Conservation (phyloP, 1,139 yeast species). For the Barnettozyma hawaiiensis region DNA sequence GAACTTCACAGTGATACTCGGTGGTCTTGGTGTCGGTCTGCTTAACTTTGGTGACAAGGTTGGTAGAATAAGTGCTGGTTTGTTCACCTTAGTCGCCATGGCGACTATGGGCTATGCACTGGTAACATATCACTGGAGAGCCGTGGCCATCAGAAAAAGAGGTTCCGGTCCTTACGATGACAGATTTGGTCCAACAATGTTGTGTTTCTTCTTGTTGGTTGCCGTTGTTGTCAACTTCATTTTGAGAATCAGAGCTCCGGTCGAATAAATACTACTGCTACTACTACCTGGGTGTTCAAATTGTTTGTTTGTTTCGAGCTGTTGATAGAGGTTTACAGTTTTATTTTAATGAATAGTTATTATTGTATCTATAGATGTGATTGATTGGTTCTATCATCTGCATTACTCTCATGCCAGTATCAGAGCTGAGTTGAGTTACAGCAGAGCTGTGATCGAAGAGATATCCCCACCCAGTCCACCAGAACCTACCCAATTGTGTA, state of each 20-base stretch:
- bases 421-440: no score
- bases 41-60: conserved; percentile 92
- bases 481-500: no score
- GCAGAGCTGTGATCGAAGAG: no score
- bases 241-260: conserved; percentile 42
- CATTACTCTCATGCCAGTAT: no score
- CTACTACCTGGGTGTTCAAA: no score
- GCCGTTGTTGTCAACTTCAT: conserved; percentile 92
- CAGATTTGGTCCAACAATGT: conserved; percentile 97
- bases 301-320: not conserved
- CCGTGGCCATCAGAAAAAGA: conserved; percentile 93
- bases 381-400: no score
- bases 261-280: not conserved
- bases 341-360: not conserved
- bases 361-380: no score
- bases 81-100: conserved; percentile 94
- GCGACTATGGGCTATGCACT: conserved; percentile 95
- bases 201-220: conserved; percentile 84
- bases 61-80: conserved; percentile 89
- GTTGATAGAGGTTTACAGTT: not conserved
- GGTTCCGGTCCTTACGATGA: conserved; percentile 99
- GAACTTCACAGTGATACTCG: conserved; percentile 93
- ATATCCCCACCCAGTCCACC: no score
- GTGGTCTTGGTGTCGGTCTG: conserved; percentile 93
- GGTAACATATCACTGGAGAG: conserved; percentile 98